Percentiles rank a stretch among this genome's conserved stretches.
phyloP scores from a whole-genome alignment of 1,139 yeast genomes.

The Suhomyces bokatorum region DNA sequence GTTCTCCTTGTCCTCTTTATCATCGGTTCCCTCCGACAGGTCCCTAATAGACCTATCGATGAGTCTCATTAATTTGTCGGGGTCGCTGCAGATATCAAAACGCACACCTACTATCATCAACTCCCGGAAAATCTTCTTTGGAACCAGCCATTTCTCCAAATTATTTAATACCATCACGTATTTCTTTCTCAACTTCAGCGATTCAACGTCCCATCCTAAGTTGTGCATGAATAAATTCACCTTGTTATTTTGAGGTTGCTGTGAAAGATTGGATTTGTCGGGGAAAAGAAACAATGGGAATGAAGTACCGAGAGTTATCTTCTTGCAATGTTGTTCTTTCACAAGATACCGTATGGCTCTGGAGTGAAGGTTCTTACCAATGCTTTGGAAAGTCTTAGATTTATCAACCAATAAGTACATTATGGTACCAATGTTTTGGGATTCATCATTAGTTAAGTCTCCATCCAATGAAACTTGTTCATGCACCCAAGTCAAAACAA shows the following conservation, averaged over 20 bases:
- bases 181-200: constrained; percentile 22
- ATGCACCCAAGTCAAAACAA: constrained; percentile 58
- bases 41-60: constrained; percentile 24
- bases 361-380: constrained; percentile 58
- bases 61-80: constrained; percentile 39
- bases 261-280: constrained; percentile 23
- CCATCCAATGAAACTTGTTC: constrained; percentile 24
- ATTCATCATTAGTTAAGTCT: constrained; percentile 15
- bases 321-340: constrained; percentile 45
- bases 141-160: constrained; percentile 51
- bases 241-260: constrained; percentile 19
- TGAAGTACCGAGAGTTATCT: constrained; percentile 49
- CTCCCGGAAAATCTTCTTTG: constrained; percentile 55
- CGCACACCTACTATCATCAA: constrained; percentile 61
- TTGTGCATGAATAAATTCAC: constrained; percentile 35
- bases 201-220: constrained; percentile 40
- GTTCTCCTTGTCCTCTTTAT: constrained; percentile 17
- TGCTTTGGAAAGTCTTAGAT: constrained; percentile 55
- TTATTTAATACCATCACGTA: constrained; percentile 41
- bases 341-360: constrained; percentile 55
- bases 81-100: constrained; percentile 53
- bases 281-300: constrained; percentile 55
- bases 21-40: constrained; percentile 8
- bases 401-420: constrained; percentile 56
- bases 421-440: constrained; percentile 44